Percentiles rank a stretch among this genome's conserved stretches.
Evolutionary conservation across 805 yeast genomes (phyloP).

Genomic region (Starmerella asiatica): DNA sequence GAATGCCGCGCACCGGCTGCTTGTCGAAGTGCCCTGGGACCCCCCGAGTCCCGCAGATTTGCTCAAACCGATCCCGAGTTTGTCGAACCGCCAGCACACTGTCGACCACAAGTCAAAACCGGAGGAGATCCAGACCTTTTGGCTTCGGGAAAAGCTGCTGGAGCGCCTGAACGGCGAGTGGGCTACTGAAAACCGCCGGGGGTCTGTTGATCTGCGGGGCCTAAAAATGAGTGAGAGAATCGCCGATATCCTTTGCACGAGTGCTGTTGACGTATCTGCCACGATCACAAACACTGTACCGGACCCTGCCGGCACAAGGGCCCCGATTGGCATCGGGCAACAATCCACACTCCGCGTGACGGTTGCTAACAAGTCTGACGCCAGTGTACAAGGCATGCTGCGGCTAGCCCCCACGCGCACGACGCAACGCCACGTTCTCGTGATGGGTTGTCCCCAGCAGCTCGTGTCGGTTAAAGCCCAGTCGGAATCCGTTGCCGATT

Average conservation of each 20-base stretch:
- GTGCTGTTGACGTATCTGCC: constrained; percentile 12
- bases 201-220: constrained; percentile 53
- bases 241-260: constrained; percentile 36
- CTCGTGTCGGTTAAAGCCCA: constrained; percentile 38
- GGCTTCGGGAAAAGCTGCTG: constrained; percentile 64
- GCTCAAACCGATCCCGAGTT: constrained; percentile 51
- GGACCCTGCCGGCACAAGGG: constrained; percentile 35
- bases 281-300: constrained; percentile 26
- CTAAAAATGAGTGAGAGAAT: constrained; percentile 48
- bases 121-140: constrained; percentile 60
- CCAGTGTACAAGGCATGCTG: constrained; percentile 39
- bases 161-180: constrained; percentile 51
- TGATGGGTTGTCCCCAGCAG: constrained; percentile 59
- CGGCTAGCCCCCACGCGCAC: constrained; percentile 43
- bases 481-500: constrained; percentile 30
- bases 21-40: constrained; percentile 57
- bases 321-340: background rate
- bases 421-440: constrained; percentile 45
- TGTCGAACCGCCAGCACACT: constrained; percentile 57
- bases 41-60: constrained; percentile 33
- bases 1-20: constrained; percentile 40
- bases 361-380: constrained; percentile 36
- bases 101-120: constrained; percentile 33
- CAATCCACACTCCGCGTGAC: constrained; percentile 25
- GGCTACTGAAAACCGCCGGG: constrained; percentile 37